Evolutionary conservation across 2,329 filamentous ascomycete species (phyloP), one percentile per base, ranked within the genome.

Genomic region (Volutella citrinella): DNA sequence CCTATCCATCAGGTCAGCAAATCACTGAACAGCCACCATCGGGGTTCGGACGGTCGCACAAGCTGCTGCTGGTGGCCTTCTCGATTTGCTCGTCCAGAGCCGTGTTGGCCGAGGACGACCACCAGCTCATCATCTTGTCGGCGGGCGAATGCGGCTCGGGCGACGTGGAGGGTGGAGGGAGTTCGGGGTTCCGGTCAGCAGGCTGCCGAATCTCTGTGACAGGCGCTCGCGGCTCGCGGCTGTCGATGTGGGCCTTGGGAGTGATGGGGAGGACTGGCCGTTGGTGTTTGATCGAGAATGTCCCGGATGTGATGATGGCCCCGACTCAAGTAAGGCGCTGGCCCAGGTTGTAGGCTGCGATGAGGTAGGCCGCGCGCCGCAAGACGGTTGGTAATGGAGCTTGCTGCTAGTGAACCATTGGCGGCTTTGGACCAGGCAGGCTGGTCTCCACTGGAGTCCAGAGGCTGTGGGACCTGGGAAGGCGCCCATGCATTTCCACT

Each of bases 31-130:
- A 19, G 32, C 27, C 27, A 10, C 53, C 31, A 56, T 48, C 38
- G 34, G 21, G 20, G 36, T 26, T 12, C 5, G 5, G 14, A 27
- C n/a, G 27, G 19, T n/a, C 22, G 20, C 78, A 95, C 84, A 98
- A 74, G 65, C 90, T 97, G 59, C 88, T 95, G 48, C 86, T 83
- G 12, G 93, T 98, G 32, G 93, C 93, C 64, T 85, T 87, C 63
- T 96, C 91, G 56, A 98, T 84, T 75, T 97, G 93, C 68, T 95
- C 90, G 65, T 98, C 93, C 66, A 98, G 76, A 67, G 89, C 88
- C 58, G 84, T 87, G 64, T 87, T 88, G 66, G 82, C 79, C 61
- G 88, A 91, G 51, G 85, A 87, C 61, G 95, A 97, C 91, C 91
- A 98, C 74, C 90, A 89, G 60, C 88, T 83, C 90, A 96, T 96